phyloP scores from a whole-genome alignment of 352 stramenopile species.

The Peronosclerospora sorghi region DNA sequence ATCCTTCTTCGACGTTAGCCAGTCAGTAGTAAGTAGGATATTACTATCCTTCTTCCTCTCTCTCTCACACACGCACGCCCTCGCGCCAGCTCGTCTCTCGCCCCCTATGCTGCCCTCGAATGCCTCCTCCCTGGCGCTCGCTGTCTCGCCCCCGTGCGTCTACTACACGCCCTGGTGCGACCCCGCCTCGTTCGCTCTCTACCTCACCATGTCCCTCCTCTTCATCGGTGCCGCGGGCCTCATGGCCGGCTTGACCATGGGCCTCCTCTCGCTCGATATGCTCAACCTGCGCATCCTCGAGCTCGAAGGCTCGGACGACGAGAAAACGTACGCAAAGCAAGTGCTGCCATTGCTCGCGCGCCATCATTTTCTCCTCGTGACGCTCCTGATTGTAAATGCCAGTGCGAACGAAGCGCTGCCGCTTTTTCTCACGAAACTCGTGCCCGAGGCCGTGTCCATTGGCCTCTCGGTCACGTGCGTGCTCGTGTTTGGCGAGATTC shows the following conservation, averaged over 20 bases:
- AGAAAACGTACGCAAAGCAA: conserved; percentile 67
- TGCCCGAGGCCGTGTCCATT: conserved; percentile 82
- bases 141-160: conserved; percentile 21
- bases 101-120: too few relatives aligned
- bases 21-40: too few relatives aligned
- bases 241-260: conserved; percentile 73
- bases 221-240: conserved; percentile 50
- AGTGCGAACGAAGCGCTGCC: conserved; percentile 90
- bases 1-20: too few relatives aligned
- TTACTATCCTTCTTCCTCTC: too few relatives aligned
- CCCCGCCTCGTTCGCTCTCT: conserved; percentile 46
- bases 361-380: conserved; percentile 91
- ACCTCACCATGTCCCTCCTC: conserved; percentile 30
- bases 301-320: conserved; percentile 51
- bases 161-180: conserved; percentile 58
- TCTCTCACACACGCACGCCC: too few relatives aligned
- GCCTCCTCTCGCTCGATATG: conserved; percentile 66
- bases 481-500: conserved; percentile 94
- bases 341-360: conserved; percentile 84
- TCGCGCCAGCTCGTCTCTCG: too few relatives aligned
- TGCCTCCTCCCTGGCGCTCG: too few relatives aligned
- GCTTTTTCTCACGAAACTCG: conserved; percentile 88
- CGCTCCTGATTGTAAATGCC: conserved; percentile 91
- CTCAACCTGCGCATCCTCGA: conserved; percentile 73
- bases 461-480: conserved; percentile 94